A percentile compares a stretch with the other conserved stretches of the same genome.
phyloP scores from a whole-genome alignment of 2,329 filamentous ascomycete species.

The Tolypocladium tropicale region DNA sequence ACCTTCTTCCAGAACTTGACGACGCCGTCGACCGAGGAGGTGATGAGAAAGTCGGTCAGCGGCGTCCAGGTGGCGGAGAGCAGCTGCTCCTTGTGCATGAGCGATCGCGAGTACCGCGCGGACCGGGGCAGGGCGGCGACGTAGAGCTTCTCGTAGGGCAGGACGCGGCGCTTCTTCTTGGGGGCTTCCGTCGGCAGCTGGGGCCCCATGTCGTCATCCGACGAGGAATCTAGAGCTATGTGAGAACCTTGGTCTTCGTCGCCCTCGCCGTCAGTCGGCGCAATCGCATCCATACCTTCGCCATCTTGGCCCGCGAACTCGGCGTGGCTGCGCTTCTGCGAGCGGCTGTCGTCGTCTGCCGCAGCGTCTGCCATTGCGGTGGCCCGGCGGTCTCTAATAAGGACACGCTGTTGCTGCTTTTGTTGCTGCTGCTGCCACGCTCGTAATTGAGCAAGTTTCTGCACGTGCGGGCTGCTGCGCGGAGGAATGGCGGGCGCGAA shows the following conservation, averaged over 20 bases:
- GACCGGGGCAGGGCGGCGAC: constrained; percentile 78
- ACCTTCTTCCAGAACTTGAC: constrained; percentile 99
- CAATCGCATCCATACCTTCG: constrained; percentile 25
- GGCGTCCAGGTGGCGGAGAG: constrained; percentile 83
- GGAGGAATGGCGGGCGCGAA: not conserved
- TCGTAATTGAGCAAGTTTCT: not conserved
- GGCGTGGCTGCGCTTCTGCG: constrained; percentile 42
- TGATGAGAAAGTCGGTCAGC: constrained; percentile 89
- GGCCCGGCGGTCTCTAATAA: not conserved
- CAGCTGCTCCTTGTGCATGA: constrained; percentile 97
- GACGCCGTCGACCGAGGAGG: constrained; percentile 85
- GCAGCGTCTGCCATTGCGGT: constrained; percentile 9
- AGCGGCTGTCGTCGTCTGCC: constrained; percentile 21
- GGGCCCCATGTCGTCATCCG: constrained; percentile 88
- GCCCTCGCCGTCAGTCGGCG: not conserved
- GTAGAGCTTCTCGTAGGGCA: constrained; percentile 93
- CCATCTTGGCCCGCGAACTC: constrained; percentile 40
- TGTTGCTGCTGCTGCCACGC: not conserved
- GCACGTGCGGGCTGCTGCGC: not conserved
- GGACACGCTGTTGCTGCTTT: not conserved
- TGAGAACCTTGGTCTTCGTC: not conserved
- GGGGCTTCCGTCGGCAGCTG: constrained; percentile 73
- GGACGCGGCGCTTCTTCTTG: constrained; percentile 83
- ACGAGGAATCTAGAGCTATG: constrained; percentile 49
- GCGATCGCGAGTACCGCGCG: constrained; percentile 78